A percentile compares a stretch with the other conserved stretches of the same genome.
Evolutionary conservation across 371 early-diverging fungal species (phyloP).

Genomic region (Syncephalastrum monosporum): DNA sequence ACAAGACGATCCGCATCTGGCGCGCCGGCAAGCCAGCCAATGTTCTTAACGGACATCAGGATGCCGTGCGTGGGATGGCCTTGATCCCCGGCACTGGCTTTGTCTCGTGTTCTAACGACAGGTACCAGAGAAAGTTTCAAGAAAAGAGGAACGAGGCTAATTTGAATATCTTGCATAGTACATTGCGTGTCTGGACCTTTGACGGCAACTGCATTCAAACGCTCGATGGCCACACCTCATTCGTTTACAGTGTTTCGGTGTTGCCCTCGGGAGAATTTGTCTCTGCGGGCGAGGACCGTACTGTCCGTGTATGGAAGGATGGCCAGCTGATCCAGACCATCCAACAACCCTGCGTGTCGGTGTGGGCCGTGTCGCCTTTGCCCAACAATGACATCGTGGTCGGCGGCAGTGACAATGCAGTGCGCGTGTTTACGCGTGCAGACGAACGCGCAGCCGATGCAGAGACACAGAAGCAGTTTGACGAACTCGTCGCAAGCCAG

Average conservation of each 20-base stretch:
- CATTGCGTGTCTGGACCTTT: constrained; percentile 80
- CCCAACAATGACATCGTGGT: constrained; percentile 87
- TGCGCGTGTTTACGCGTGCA: constrained; percentile 79
- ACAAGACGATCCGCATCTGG: constrained; percentile 91
- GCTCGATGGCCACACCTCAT: constrained; percentile 88
- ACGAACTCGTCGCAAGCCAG: constrained; percentile 71
- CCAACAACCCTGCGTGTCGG: constrained; percentile 84
- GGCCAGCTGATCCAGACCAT: constrained; percentile 77
- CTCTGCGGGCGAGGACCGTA: constrained; percentile 93
- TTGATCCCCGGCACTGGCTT: constrained; percentile 67
- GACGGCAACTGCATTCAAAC: constrained; percentile 76
- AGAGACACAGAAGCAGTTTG: constrained; percentile 57
- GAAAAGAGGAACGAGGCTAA: not conserved
- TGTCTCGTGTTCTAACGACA: constrained; percentile 88
- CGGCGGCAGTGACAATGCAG: constrained; percentile 83
- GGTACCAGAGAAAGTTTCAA: constrained; percentile 44
- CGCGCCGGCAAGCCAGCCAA: constrained; percentile 62
- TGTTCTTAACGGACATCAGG: constrained; percentile 86
- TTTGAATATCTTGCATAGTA: constrained; percentile 33
- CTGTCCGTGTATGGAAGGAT: constrained; percentile 86
- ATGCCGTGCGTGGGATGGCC: constrained; percentile 86
- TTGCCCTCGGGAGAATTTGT: constrained; percentile 79
- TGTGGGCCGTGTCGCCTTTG: constrained; percentile 84
- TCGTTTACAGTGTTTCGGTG: constrained; percentile 82
- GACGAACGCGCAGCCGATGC: constrained; percentile 62